Evolutionary conservation across 2,329 filamentous ascomycete genomes (phyloP).

Genomic region (Curvularia spicifera): DNA sequence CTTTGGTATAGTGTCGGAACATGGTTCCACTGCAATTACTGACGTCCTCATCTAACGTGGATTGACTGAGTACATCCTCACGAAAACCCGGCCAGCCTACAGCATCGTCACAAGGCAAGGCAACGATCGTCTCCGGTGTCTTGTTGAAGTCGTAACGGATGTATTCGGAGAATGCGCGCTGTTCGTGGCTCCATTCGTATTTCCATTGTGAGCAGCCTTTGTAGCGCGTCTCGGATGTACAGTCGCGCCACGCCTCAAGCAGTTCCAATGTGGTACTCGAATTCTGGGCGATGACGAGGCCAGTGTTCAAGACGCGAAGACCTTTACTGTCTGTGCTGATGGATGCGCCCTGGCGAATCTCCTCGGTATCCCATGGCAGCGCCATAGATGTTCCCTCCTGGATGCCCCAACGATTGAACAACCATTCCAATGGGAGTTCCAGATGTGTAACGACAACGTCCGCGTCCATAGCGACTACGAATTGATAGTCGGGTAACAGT

Average conservation of each 20-base stretch:
- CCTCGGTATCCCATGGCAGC: conserved; percentile 48
- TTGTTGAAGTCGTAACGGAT: conserved; percentile 44
- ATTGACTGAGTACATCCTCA: conserved; percentile 19
- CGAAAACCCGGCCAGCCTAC: conserved; percentile 42
- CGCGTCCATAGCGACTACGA: conserved; percentile 56
- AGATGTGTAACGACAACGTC: conserved; percentile 54
- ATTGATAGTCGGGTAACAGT: conserved; percentile 51
- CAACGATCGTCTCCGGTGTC: conserved; percentile 33
- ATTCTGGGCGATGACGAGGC: conserved; percentile 50
- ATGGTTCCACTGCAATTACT: conserved; percentile 40
- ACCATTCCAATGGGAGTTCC: conserved; percentile 57
- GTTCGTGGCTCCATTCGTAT: conserved; percentile 41
- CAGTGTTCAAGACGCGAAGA: conserved; percentile 48
- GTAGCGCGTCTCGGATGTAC: conserved; percentile 36
- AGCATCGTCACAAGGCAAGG: conserved; percentile 45
- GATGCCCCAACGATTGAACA: conserved; percentile 57
- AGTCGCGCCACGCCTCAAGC: conserved; percentile 41
- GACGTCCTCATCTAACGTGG: conserved; percentile 7
- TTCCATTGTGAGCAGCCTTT: conserved; percentile 38
- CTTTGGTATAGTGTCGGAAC: conserved; percentile 34
- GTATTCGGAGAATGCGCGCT: conserved; percentile 44
- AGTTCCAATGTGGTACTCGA: conserved; percentile 32
- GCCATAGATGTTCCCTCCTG: conserved; percentile 50
- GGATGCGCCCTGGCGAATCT: conserved; percentile 11
- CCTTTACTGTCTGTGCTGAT: conserved; percentile 48